A percentile compares a stretch with the other conserved stretches of the same genome.
phyloP scores from a whole-genome alignment of 345 rosid species.

The Euphorbia peplus region DNA sequence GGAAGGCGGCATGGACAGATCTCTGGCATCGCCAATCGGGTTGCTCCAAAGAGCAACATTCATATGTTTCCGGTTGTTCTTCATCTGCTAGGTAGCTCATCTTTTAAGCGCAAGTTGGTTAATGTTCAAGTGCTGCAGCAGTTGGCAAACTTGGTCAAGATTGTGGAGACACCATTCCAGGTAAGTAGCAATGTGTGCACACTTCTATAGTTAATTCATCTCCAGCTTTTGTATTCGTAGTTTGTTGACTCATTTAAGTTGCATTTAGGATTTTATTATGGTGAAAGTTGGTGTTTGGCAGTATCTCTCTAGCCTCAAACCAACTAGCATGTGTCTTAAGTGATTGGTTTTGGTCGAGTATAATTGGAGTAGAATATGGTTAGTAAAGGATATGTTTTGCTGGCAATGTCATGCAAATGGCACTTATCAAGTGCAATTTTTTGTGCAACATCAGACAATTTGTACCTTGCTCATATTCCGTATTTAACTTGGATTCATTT shows the following conservation, averaged over 20 bases:
- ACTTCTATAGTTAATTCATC: slow-evolving; percentile 6
- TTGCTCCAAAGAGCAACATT: slow-evolving; percentile 57
- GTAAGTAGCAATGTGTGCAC: slow-evolving; percentile 37
- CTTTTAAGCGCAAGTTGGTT: slow-evolving; percentile 72
- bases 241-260: neutral
- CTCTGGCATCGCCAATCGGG: slow-evolving; percentile 57
- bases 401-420: neutral
- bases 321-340: neutral
- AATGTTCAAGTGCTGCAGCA: slow-evolving; percentile 65
- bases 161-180: slow-evolving; percentile 83
- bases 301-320: neutral
- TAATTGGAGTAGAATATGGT: slow-evolving; percentile 3
- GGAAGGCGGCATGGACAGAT: slow-evolving; percentile 80
- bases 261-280: neutral
- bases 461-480: neutral
- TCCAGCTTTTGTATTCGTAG: neutral
- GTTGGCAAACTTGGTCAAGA: slow-evolving; percentile 73
- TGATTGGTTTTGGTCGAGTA: neutral
- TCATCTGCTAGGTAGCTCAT: slow-evolving; percentile 81
- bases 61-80: slow-evolving; percentile 82
- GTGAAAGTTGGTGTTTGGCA: neutral
- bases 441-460: neutral
- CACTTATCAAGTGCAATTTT: neutral
- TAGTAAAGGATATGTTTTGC: neutral
- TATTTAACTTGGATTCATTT: neutral